Percentiles rank a stretch among this genome's conserved stretches.
Conservation (phyloP, 1,284 basidiomycete genomes). For the Vanrija sp. region DNA sequence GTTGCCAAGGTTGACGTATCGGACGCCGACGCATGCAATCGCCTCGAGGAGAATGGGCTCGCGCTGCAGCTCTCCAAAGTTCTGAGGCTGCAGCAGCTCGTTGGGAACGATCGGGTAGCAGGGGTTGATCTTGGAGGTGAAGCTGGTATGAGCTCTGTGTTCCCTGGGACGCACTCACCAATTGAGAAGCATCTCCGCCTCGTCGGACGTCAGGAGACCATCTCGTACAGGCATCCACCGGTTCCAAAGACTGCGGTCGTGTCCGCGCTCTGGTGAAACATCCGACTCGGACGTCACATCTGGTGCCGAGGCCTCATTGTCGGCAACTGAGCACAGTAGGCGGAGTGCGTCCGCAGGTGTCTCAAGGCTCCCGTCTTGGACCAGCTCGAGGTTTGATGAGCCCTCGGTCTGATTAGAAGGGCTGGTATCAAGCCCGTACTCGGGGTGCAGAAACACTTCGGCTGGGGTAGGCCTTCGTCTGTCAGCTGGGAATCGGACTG, state of each 20-base stretch:
- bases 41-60: slow-evolving; percentile 17
- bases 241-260: slow-evolving; percentile 13
- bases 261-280: neutral
- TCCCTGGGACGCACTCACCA: slow-evolving; percentile 3
- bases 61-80: slow-evolving; percentile 10
- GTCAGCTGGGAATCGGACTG: too few species aligned
- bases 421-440: neutral
- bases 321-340: slow-evolving; percentile 18
- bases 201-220: slow-evolving; percentile 18
- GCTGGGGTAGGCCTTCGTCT: too few species aligned
- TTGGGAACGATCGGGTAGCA: slow-evolving; percentile 15
- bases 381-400: slow-evolving; percentile 7
- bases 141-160: slow-evolving; percentile 3
- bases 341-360: slow-evolving; percentile 23
- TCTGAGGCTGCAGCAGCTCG: slow-evolving; percentile 14
- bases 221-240: slow-evolving; percentile 23
- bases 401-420: neutral
- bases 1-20: slow-evolving; percentile 17
- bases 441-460: too few species aligned
- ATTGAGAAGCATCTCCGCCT: slow-evolving; percentile 11
- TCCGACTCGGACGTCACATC: neutral
- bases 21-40: slow-evolving; percentile 13
- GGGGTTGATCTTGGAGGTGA: slow-evolving; percentile 14
- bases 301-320: slow-evolving; percentile 1
- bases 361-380: slow-evolving; percentile 18